Conservation (phyloP, 306 rosid genomes). For the Rosa lucieae region DNA sequence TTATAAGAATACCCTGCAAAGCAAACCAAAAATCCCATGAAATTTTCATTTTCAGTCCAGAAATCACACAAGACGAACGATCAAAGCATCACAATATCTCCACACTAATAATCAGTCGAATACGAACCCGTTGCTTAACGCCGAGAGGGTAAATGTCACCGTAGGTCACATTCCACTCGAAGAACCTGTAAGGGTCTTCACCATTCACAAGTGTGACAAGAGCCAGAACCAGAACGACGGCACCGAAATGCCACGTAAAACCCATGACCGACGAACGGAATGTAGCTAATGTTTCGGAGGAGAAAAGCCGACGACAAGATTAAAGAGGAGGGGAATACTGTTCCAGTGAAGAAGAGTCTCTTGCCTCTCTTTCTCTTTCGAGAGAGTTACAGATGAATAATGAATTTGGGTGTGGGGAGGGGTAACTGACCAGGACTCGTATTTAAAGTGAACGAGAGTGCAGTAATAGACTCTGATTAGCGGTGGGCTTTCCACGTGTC, state of each 20-base stretch:
- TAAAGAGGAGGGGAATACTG: not conserved
- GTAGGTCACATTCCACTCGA: slow-evolving; percentile 74
- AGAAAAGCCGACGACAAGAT: not conserved
- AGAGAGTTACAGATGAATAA: not conserved
- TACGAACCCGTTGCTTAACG: slow-evolving; percentile 57
- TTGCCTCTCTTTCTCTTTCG: too few relatives aligned
- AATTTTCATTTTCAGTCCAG: not conserved
- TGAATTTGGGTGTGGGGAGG: not conserved
- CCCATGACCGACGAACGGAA: not conserved
- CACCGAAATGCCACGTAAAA: slow-evolving; percentile 23
- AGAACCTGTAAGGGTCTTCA: slow-evolving; percentile 70
- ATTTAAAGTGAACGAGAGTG: not conserved
- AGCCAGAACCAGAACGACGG: slow-evolving; percentile 23
- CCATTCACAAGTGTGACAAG: slow-evolving; percentile 21
- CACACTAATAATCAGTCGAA: too few relatives aligned
- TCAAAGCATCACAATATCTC: not conserved
- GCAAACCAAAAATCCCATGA: not conserved
- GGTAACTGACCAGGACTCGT: not conserved
- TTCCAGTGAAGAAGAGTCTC: not conserved
- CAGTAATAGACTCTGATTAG: not conserved
- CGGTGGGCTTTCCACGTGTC: slow-evolving; percentile 13
- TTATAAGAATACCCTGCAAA: slow-evolving; percentile 75
- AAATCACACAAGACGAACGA: not conserved
- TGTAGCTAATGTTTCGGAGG: not conserved
- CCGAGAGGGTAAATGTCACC: slow-evolving; percentile 81